Evolutionary conservation across 2,329 filamentous ascomycete genomes (phyloP).

Genomic region (Ploettnerulaceae sp.): DNA sequence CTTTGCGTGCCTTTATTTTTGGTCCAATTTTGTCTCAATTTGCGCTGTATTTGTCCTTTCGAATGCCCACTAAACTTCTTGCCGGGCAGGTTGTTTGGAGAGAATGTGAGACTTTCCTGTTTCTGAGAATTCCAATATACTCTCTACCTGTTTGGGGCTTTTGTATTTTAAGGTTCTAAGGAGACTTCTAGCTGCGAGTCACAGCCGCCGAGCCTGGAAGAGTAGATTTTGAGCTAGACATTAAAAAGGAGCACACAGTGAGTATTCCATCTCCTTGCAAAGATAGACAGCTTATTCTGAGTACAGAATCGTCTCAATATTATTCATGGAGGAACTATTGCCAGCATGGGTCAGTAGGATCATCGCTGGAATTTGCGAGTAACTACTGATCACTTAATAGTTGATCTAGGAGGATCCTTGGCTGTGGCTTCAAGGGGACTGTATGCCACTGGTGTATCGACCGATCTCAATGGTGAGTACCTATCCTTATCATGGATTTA

Average conservation of each 20-base stretch:
- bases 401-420: slow-evolving; percentile 60
- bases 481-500: not conserved
- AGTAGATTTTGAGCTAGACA: slow-evolving; percentile 72
- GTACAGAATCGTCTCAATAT: slow-evolving; percentile 68
- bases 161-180: slow-evolving; percentile 5
- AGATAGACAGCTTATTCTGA: not conserved
- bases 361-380: not conserved
- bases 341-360: slow-evolving; percentile 50
- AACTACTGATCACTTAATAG: slow-evolving; percentile 29
- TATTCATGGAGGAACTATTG: slow-evolving; percentile 74
- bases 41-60: not conserved
- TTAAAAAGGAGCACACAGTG: slow-evolving; percentile 71
- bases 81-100: slow-evolving; percentile 31
- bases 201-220: slow-evolving; percentile 58
- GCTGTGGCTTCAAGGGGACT: slow-evolving; percentile 61
- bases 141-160: not conserved
- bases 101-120: slow-evolving; percentile 28
- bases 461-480: slow-evolving; percentile 54
- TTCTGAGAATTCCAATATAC: not conserved
- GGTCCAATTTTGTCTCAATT: too few relatives aligned
- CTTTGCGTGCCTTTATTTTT: too few relatives aligned
- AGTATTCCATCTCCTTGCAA: slow-evolving; percentile 20
- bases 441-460: slow-evolving; percentile 60
- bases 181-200: slow-evolving; percentile 63
- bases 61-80: not conserved